phyloP scores from a whole-genome alignment of 1,284 basidiomycete species.

The Dichomitus squalens region DNA sequence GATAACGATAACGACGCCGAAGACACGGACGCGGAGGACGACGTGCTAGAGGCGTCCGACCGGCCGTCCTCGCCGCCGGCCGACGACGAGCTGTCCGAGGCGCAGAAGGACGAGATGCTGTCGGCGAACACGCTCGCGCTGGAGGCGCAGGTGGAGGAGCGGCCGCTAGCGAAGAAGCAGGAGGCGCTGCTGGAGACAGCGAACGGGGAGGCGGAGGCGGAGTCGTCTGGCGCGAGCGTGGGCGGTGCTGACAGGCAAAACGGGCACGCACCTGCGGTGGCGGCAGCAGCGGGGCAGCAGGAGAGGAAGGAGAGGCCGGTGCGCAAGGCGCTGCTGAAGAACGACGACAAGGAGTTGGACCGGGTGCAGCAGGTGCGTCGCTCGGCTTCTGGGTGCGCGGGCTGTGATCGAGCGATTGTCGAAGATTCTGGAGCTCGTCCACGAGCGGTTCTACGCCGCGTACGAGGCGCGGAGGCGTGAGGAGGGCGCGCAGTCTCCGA shows the following conservation, averaged over 20 bases:
- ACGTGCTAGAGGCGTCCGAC: slow-evolving; percentile 11
- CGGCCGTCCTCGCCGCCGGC: slow-evolving; percentile 28
- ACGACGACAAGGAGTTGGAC: slow-evolving; percentile 85
- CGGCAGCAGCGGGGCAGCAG: slow-evolving; percentile 16
- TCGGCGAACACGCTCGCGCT: slow-evolving; percentile 71
- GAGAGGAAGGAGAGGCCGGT: slow-evolving; percentile 42
- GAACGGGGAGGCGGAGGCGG: background rate
- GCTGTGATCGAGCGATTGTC: background rate
- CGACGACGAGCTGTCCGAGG: slow-evolving; percentile 43
- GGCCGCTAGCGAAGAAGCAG: slow-evolving; percentile 89
- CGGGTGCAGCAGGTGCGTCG: slow-evolving; percentile 70
- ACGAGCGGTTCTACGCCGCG: slow-evolving; percentile 73
- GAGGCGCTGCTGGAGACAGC: slow-evolving; percentile 64
- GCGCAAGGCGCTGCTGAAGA: slow-evolving; percentile 80
- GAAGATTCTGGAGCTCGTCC: slow-evolving; percentile 79
- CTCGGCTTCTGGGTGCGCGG: background rate
- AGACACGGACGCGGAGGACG: slow-evolving; percentile 9
- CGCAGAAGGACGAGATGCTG: slow-evolving; percentile 56
- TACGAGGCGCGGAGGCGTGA: slow-evolving; percentile 52
- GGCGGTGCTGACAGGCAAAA: slow-evolving; percentile 18
- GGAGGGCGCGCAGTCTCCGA: slow-evolving; percentile 31
- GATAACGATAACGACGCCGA: slow-evolving; percentile 9
- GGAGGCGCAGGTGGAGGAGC: slow-evolving; percentile 82
- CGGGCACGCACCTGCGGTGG: slow-evolving; percentile 14
- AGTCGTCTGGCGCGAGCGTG: background rate